Percentiles rank a stretch among this genome's conserved stretches.
Evolutionary conservation across 345 rosid species (phyloP).

Genomic region (Hibiscus mutabilis): DNA sequence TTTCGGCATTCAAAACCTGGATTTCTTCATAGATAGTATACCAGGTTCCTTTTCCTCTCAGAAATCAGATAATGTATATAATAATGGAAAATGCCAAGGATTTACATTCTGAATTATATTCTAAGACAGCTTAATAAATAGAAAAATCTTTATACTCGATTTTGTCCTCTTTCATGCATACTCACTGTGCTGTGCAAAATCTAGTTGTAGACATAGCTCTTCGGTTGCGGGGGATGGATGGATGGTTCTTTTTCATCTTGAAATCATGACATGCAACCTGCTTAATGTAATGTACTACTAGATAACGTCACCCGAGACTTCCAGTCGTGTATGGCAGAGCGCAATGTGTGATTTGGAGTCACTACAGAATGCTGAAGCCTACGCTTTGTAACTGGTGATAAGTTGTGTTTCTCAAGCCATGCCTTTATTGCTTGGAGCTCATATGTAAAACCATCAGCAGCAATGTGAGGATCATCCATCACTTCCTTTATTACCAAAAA

Average conservation of each 20-base stretch:
- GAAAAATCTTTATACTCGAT: not conserved
- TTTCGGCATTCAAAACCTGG: not conserved
- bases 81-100: not conserved
- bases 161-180: not conserved
- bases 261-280: not conserved
- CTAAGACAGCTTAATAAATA: not conserved
- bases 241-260: not conserved
- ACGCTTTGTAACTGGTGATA: constrained; percentile 72
- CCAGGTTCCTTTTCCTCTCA: not conserved
- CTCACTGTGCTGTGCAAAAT: not conserved
- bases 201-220: not conserved
- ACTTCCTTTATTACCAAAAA: constrained; percentile 46
- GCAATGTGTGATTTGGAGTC: constrained; percentile 58
- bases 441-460: constrained; percentile 83
- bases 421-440: constrained; percentile 66
- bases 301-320: constrained; percentile 37
- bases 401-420: constrained; percentile 58
- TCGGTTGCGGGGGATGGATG: not conserved
- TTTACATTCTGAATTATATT: not conserved
- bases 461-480: constrained; percentile 84
- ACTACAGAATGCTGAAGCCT: constrained; percentile 38
- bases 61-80: constrained; percentile 2
- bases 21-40: not conserved
- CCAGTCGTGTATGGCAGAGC: constrained; percentile 74
- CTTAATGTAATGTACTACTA: not conserved